Percentiles rank a stretch among this genome's conserved stretches.
These are phyloP conservation scores for Petunia secreta DNA, from an alignment of 257 asterid species.

Conservation along the genomic window DNA sequence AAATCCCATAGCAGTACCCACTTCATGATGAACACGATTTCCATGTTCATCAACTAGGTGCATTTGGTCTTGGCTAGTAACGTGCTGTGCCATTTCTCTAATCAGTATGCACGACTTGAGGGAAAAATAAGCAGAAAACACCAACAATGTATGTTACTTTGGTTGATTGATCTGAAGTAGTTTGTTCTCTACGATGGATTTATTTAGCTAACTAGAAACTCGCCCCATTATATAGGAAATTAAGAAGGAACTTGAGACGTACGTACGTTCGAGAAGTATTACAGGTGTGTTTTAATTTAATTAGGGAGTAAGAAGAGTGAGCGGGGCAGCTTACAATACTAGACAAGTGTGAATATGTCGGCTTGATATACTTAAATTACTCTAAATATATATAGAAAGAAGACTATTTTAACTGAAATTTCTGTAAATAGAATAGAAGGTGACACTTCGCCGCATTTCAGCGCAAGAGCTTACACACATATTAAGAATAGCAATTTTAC, in stretches of 20 bases:
- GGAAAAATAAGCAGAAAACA: neutral
- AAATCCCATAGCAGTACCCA: constrained; percentile 43
- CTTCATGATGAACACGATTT: constrained; percentile 2
- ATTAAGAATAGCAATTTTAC: too few species aligned
- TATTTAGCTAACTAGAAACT: neutral
- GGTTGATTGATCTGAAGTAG: neutral
- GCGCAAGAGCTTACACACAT: neutral
- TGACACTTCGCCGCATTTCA: neutral
- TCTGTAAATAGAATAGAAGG: neutral
- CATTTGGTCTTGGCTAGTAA: neutral
- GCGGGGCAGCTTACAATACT: neutral
- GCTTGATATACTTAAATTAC: neutral
- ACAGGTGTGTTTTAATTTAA: neutral
- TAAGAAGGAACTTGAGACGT: neutral
- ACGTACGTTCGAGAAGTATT: neutral
- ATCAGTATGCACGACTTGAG: neutral
- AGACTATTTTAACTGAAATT: too few species aligned
- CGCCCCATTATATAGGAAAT: neutral
- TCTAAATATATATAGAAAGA: too few species aligned
- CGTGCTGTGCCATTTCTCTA: constrained; percentile 4
- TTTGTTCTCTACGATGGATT: neutral
- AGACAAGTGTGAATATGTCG: constrained; percentile 16
- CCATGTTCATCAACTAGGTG: constrained; percentile 18
- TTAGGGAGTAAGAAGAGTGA: neutral
- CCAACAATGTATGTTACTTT: neutral